Conservation (phyloP, 441 rosid genomes). For the Pelargonium cotyledonis region DNA sequence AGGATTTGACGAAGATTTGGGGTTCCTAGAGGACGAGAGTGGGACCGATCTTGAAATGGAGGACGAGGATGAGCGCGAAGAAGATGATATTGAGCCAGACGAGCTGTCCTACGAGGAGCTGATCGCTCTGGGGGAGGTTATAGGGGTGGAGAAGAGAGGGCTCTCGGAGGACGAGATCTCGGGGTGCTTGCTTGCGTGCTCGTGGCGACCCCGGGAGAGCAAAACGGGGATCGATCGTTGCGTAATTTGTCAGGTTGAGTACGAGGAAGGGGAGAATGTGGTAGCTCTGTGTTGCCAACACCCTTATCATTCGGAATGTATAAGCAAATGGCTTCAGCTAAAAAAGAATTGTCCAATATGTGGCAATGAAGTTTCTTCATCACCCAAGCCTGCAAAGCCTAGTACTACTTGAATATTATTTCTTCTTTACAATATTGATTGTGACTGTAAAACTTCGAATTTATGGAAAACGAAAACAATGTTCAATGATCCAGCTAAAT, state of each 20-base stretch:
- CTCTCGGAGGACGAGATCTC: conserved; percentile 35
- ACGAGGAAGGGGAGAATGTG: conserved; percentile 47
- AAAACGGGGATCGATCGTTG: conserved; percentile 48
- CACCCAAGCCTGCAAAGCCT: too few species aligned
- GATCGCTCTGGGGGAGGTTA: conserved; percentile 59
- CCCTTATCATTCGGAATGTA: conserved; percentile 58
- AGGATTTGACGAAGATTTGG: conserved; percentile 28
- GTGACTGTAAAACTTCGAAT: too few species aligned
- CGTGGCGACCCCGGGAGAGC: conserved; percentile 16
- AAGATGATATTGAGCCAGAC: conserved; percentile 56
- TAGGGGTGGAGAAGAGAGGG: conserved; percentile 62
- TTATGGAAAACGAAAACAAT: too few species aligned
- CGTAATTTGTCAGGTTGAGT: conserved; percentile 73
- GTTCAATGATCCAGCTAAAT: too few species aligned
- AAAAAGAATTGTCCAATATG: conserved; percentile 80
- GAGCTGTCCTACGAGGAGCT: conserved; percentile 65
- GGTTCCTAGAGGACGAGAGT: conserved; percentile 47
- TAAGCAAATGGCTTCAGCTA: conserved; percentile 59
- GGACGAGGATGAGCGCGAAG: conserved; percentile 32
- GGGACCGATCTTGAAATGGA: conserved; percentile 27
- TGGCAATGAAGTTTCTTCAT: too few species aligned
- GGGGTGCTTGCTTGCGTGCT: conserved; percentile 29
- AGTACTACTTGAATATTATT: too few species aligned
- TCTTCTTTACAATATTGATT: too few species aligned
- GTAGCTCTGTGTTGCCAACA: conserved; percentile 54